These are phyloP conservation scores for Dioszegia crocea DNA, from an alignment of 768 basidiomycete species.

Conservation along the genomic window DNA sequence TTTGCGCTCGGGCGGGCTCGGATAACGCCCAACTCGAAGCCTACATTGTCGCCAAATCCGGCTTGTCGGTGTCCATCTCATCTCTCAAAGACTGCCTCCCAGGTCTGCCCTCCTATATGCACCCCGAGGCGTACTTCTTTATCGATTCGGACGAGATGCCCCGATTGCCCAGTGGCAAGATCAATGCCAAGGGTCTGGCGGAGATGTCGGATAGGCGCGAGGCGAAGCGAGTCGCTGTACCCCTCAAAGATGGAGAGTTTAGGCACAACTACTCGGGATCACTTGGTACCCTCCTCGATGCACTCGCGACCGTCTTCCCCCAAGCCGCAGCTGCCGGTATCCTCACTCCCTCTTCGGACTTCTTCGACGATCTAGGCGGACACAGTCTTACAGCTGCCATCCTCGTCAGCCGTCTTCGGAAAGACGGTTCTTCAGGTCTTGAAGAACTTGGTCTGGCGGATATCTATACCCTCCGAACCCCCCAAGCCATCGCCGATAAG, in stretches of 20 bases:
- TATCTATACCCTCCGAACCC: neutral
- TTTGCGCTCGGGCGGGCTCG: neutral
- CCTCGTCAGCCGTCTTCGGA: neutral
- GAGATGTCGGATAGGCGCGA: neutral
- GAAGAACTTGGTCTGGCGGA: neutral
- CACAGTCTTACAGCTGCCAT: slow-evolving; percentile 2
- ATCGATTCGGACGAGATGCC: neutral
- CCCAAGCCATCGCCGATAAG: neutral
- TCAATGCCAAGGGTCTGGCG: neutral
- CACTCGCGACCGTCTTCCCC: neutral
- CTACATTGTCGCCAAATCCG: neutral
- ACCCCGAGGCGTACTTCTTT: neutral
- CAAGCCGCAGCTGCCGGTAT: neutral
- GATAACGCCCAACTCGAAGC: slow-evolving; percentile 1
- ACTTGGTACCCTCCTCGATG: neutral
- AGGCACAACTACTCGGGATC: neutral
- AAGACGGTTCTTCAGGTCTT: neutral
- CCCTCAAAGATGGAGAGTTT: neutral
- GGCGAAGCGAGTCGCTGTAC: too few species aligned
- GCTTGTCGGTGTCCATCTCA: neutral
- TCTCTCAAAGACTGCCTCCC: too few species aligned
- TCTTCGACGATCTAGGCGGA: slow-evolving; percentile 1
- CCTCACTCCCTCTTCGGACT: neutral
- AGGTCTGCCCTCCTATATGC: neutral
- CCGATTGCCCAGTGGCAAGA: neutral